These are phyloP conservation scores for Leishmania martiniquensis DNA, from an alignment of 208 protist species.

Conservation along the genomic window DNA sequence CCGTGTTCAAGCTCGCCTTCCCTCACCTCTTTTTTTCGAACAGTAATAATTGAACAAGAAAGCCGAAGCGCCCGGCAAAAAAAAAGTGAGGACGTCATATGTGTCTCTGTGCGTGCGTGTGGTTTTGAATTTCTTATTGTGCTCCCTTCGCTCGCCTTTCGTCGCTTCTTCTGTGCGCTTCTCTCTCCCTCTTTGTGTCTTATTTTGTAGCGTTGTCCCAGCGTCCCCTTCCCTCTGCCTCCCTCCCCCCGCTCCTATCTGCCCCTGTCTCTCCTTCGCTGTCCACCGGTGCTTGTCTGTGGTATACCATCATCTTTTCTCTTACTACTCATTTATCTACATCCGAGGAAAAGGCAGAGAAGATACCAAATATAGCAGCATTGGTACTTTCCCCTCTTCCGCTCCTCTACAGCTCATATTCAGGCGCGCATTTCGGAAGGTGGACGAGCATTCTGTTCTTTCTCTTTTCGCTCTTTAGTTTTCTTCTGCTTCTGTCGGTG, in stretches of 20 bases:
- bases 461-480: neutral
- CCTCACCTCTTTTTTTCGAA: neutral
- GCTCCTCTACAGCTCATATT: neutral
- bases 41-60: neutral
- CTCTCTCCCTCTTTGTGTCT: neutral
- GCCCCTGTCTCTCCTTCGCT: neutral
- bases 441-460: neutral
- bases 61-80: neutral
- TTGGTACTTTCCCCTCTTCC: neutral
- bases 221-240: neutral
- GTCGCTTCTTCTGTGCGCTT: neutral
- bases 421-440: neutral
- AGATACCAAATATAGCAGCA: neutral
- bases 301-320: conserved; percentile 11
- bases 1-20: neutral
- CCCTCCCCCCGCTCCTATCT: too few species aligned
- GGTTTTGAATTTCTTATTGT: neutral
- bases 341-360: neutral
- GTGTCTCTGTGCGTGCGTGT: neutral
- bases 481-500: conserved; percentile 1
- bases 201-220: neutral
- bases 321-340: conserved; percentile 2
- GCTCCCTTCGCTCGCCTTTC: neutral
- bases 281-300: neutral
- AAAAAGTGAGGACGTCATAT: neutral